Percentiles rank a stretch among this genome's conserved stretches.
These are phyloP conservation scores for Domatiomyces catenatus DNA, from an alignment of 2,329 filamentous ascomycete genomes.

Conservation along the genomic window DNA sequence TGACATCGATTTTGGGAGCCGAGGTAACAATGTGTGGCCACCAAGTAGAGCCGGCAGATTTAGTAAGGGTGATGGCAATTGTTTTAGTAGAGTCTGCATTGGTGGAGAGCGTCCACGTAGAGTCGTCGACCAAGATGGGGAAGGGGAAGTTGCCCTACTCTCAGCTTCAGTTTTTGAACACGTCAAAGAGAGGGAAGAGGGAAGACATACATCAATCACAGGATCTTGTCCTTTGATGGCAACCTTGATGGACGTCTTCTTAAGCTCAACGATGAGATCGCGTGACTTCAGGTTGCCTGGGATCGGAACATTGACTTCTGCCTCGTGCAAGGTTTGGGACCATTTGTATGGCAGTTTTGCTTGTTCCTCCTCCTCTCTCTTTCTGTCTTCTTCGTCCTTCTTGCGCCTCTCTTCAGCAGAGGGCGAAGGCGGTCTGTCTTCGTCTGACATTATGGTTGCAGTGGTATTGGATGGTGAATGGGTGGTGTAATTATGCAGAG, in stretches of 20 bases:
- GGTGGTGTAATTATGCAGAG: not conserved
- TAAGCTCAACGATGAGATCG: conserved; percentile 71
- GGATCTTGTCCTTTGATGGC: conserved; percentile 78
- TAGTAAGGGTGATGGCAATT: conserved; percentile 81
- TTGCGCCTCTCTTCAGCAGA: conserved; percentile 39
- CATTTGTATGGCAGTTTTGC: conserved; percentile 89
- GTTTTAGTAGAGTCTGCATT: conserved; percentile 49
- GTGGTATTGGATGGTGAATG: not conserved
- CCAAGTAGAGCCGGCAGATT: conserved; percentile 95
- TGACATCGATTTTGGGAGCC: conserved; percentile 84
- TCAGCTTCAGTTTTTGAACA: conserved; percentile 4
- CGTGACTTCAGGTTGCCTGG: conserved; percentile 69
- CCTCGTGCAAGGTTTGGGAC: conserved; percentile 79
- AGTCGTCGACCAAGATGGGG: conserved; percentile 66
- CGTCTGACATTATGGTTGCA: not conserved
- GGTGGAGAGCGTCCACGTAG: conserved; percentile 78
- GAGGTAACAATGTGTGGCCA: conserved; percentile 81
- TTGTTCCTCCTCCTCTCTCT: conserved; percentile 74
- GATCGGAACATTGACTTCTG: conserved; percentile 64
- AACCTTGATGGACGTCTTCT: conserved; percentile 61
- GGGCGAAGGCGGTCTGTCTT: conserved; percentile 24
- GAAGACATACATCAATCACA: conserved; percentile 53
- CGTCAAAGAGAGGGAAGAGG: not conserved
- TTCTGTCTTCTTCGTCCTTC: conserved; percentile 43
- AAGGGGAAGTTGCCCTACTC: conserved; percentile 72